Percentiles rank a stretch among this genome's conserved stretches.
phyloP scores from a whole-genome alignment of 345 rosid genomes.

The Acer yangbiense region DNA sequence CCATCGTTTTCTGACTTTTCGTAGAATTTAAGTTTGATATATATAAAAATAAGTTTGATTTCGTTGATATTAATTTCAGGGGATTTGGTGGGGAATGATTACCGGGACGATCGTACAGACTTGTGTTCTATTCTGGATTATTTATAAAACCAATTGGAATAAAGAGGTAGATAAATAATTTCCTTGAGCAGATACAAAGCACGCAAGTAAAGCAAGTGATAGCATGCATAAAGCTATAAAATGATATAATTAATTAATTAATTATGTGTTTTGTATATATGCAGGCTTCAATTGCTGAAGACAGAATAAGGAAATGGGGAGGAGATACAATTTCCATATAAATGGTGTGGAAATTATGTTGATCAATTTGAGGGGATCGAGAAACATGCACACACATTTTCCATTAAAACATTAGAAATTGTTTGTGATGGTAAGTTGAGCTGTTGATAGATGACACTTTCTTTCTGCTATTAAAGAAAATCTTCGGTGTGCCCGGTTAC shows the following conservation, averaged over 20 bases:
- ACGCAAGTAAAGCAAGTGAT: too few relatives aligned
- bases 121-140: conserved; percentile 51
- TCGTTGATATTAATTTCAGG: conserved; percentile 36
- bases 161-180: conserved; percentile 43
- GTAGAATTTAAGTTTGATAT: too few relatives aligned
- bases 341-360: too few relatives aligned
- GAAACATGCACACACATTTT: too few relatives aligned
- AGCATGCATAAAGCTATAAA: neutral
- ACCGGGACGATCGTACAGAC: conserved; percentile 65
- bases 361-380: too few relatives aligned
- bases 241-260: neutral
- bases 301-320: conserved; percentile 69
- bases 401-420: too few relatives aligned
- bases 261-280: neutral
- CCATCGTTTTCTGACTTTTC: too few relatives aligned
- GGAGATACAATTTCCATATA: conserved; percentile 25
- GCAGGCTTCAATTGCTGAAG: conserved; percentile 76
- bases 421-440: too few relatives aligned
- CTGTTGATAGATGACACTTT: too few relatives aligned
- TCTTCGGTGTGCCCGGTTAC: too few relatives aligned
- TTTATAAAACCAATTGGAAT: conserved; percentile 71
- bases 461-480: too few relatives aligned
- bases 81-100: conserved; percentile 79
- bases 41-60: too few relatives aligned
- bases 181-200: neutral